These are phyloP conservation scores for Coniferiporia weirii DNA, from an alignment of 1,284 basidiomycete genomes.

Conservation along the genomic window DNA sequence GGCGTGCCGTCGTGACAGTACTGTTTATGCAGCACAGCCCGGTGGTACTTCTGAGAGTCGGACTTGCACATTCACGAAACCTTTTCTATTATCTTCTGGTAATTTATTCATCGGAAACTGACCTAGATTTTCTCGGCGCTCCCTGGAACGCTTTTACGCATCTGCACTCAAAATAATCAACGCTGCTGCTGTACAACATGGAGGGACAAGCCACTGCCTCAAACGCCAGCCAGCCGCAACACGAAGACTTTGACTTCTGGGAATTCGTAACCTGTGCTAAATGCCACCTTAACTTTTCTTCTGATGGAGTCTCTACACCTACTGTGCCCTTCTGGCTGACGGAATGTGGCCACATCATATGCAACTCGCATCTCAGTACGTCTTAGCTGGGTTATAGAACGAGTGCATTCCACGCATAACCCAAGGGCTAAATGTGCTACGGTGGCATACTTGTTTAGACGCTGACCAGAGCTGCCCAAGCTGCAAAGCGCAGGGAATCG, in stretches of 20 bases:
- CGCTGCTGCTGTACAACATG: neutral
- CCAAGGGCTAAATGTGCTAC: constrained; percentile 3
- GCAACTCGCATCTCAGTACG: constrained; percentile 77
- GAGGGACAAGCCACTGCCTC: constrained; percentile 4
- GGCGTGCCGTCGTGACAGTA: neutral
- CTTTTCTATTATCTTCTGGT: neutral
- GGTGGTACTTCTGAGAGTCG: neutral
- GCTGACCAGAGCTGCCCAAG: constrained; percentile 64
- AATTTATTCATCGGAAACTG: neutral
- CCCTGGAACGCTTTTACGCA: neutral
- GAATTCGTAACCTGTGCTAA: constrained; percentile 65
- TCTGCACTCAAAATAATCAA: neutral
- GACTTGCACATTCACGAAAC: neutral
- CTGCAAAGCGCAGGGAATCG: constrained; percentile 58
- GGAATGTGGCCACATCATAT: constrained; percentile 76
- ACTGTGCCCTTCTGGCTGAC: constrained; percentile 76
- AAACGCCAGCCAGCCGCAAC: neutral
- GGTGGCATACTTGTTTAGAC: constrained; percentile 35
- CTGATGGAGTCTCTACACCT: constrained; percentile 43
- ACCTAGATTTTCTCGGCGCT: neutral
- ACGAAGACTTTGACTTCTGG: constrained; percentile 57
- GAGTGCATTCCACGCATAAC: neutral
- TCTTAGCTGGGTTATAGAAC: constrained; percentile 16
- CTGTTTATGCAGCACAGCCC: too few relatives aligned
- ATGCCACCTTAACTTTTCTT: constrained; percentile 59